These are phyloP conservation scores for Wickerhamomyces rabaulensis DNA, from an alignment of 805 yeast species.

Conservation along the genomic window DNA sequence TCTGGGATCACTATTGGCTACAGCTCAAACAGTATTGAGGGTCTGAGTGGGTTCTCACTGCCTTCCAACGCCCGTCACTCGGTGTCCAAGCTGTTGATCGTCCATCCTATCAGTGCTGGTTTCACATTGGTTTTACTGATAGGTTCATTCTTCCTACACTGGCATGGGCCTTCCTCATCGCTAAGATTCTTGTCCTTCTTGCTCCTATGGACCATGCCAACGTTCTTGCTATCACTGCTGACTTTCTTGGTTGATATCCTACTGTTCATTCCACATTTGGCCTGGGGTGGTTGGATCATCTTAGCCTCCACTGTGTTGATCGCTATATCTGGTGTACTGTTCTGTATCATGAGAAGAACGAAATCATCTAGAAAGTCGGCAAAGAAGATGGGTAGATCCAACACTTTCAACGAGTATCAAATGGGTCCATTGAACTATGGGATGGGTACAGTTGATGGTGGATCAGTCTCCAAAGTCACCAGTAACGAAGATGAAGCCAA, in stretches of 20 bases:
- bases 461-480: constrained; percentile 7
- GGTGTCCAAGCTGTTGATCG: constrained; percentile 56
- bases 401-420: constrained; percentile 16
- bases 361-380: constrained; percentile 32
- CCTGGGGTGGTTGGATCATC: constrained; percentile 84
- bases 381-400: constrained; percentile 9
- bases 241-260: constrained; percentile 80
- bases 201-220: constrained; percentile 56
- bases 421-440: constrained; percentile 22
- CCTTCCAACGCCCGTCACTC: constrained; percentile 58
- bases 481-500: constrained; percentile 15
- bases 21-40: constrained; percentile 25
- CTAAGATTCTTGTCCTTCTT: constrained; percentile 43
- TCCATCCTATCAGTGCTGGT: constrained; percentile 61
- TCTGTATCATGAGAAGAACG: constrained; percentile 71
- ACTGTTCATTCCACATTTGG: constrained; percentile 67
- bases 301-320: constrained; percentile 62
- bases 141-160: constrained; percentile 34
- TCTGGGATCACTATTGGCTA: constrained; percentile 41
- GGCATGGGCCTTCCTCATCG: constrained; percentile 29
- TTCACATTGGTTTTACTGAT: constrained; percentile 44
- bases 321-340: constrained; percentile 56
- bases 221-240: constrained; percentile 64
- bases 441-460: constrained; percentile 24
- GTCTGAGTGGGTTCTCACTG: constrained; percentile 36